A percentile compares a stretch with the other conserved stretches of the same genome.
Conservation (phyloP, 2,329 filamentous ascomycete species). For the Diaporthe longicolla region DNA sequence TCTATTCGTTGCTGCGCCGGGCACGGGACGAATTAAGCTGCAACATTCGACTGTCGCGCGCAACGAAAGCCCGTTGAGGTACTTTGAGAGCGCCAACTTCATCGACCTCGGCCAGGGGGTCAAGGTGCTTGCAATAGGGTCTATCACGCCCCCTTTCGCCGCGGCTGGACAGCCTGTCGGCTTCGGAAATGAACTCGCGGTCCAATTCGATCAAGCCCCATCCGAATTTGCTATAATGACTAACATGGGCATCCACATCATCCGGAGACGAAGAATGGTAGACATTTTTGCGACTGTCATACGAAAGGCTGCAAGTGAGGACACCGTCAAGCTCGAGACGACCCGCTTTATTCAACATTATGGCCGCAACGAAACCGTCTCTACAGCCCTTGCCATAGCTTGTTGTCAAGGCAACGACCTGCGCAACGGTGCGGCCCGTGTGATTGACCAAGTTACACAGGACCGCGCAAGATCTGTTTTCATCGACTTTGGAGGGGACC, state of each 20-base stretch:
- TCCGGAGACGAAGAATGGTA: conserved; percentile 86
- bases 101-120: conserved; percentile 76
- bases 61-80: conserved; percentile 65
- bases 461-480: conserved; percentile 89
- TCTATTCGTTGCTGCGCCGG: conserved; percentile 88
- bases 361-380: conserved; percentile 88
- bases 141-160: conserved; percentile 80
- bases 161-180: conserved; percentile 78
- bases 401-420: conserved; percentile 91
- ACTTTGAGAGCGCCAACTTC: conserved; percentile 85
- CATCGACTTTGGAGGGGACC: conserved; percentile 92
- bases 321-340: conserved; percentile 85
- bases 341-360: conserved; percentile 89
- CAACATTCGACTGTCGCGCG: conserved; percentile 58
- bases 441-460: conserved; percentile 87
- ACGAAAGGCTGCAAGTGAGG: conserved; percentile 79
- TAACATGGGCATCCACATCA: conserved; percentile 88
- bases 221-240: conserved; percentile 93
- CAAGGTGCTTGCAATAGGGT: conserved; percentile 82
- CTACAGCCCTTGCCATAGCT: conserved; percentile 92
- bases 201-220: conserved; percentile 90
- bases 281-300: conserved; percentile 92
- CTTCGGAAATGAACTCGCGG: conserved; percentile 94
- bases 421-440: conserved; percentile 78
- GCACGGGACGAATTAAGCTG: conserved; percentile 85